A percentile compares a stretch with the other conserved stretches of the same genome.
These are phyloP conservation scores for Capronia epimyces DNA, from an alignment of 2,329 filamentous ascomycete species.

Conservation along the genomic window DNA sequence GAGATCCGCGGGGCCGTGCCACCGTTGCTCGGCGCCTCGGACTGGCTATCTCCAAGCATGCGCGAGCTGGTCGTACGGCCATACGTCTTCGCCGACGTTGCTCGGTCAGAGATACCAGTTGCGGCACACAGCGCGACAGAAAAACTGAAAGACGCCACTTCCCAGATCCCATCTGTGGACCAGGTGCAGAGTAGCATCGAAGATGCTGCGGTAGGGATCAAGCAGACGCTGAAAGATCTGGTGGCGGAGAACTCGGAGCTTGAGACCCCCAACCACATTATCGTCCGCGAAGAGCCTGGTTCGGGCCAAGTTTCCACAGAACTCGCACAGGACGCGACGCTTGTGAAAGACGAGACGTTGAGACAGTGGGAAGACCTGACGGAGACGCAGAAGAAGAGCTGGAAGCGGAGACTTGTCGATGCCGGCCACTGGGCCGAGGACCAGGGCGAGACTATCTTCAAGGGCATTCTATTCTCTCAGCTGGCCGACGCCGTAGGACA, in stretches of 20 bases:
- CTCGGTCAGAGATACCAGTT: slow-evolving; percentile 12
- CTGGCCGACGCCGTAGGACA: slow-evolving; percentile 57
- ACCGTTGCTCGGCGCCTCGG: slow-evolving; percentile 52
- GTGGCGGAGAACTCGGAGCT: slow-evolving; percentile 22
- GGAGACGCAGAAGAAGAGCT: slow-evolving; percentile 56
- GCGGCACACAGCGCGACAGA: slow-evolving; percentile 19
- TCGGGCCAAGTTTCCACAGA: slow-evolving; percentile 40
- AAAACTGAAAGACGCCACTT: slow-evolving; percentile 12
- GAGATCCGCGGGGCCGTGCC: slow-evolving; percentile 57
- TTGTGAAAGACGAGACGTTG: slow-evolving; percentile 24
- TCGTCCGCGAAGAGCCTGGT: slow-evolving; percentile 30
- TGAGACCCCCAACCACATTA: slow-evolving; percentile 28
- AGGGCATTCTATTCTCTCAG: slow-evolving; percentile 71
- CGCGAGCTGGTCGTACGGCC: slow-evolving; percentile 39
- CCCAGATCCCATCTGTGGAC: slow-evolving; percentile 10
- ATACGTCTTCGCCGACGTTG: slow-evolving; percentile 33
- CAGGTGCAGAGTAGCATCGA: slow-evolving; percentile 7
- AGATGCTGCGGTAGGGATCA: slow-evolving; percentile 9
- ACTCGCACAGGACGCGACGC: slow-evolving; percentile 29
- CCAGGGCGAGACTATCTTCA: slow-evolving; percentile 71
- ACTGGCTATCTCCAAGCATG: slow-evolving; percentile 51
- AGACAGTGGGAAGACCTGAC: slow-evolving; percentile 67
- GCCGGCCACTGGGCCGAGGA: slow-evolving; percentile 74
- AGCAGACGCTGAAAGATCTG: slow-evolving; percentile 23
- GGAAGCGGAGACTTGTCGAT: slow-evolving; percentile 63